Conservation (phyloP, 106 monocot genomes). For the Dendrobium catenatum region DNA sequence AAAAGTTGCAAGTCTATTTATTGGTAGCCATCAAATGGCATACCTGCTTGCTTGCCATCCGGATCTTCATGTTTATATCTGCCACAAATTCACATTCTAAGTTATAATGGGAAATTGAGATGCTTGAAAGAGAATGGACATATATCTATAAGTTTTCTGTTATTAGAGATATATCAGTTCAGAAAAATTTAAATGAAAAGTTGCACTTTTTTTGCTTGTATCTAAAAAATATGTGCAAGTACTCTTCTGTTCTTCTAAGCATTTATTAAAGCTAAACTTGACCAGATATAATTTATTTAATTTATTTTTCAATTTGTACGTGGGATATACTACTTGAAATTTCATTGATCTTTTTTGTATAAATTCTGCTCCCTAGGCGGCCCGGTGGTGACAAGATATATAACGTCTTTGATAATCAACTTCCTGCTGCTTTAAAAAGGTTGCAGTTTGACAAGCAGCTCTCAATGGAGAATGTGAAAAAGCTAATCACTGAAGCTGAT, state of each 20-base stretch:
- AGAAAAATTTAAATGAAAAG: not conserved
- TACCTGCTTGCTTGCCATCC: not conserved
- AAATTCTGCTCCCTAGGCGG: constrained; percentile 41
- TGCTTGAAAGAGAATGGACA: not conserved
- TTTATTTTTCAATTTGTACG: not conserved
- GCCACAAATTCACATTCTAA: not conserved
- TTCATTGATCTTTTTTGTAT: not conserved
- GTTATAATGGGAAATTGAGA: not conserved
- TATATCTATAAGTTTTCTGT: not conserved
- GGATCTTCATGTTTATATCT: not conserved
- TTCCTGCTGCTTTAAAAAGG: constrained; percentile 91
- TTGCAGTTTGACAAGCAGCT: constrained; percentile 98
- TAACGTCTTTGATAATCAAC: constrained; percentile 94
- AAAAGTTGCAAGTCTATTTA: not conserved
- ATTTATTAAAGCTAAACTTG: not conserved
- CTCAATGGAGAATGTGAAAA: constrained; percentile 96
- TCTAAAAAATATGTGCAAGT: not conserved
- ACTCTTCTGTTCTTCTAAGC: not conserved
- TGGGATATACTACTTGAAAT: not conserved
- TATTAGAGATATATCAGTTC: not conserved
- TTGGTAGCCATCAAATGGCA: not conserved
- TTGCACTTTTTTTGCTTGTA: not conserved
- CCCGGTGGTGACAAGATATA: constrained; percentile 97
- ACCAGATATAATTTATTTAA: not conserved
- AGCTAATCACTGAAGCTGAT: constrained; percentile 95